Evolutionary conservation across 805 yeast species (phyloP), one percentile per base, ranked within the genome.

Genomic region (Yarrowia keelungensis): DNA sequence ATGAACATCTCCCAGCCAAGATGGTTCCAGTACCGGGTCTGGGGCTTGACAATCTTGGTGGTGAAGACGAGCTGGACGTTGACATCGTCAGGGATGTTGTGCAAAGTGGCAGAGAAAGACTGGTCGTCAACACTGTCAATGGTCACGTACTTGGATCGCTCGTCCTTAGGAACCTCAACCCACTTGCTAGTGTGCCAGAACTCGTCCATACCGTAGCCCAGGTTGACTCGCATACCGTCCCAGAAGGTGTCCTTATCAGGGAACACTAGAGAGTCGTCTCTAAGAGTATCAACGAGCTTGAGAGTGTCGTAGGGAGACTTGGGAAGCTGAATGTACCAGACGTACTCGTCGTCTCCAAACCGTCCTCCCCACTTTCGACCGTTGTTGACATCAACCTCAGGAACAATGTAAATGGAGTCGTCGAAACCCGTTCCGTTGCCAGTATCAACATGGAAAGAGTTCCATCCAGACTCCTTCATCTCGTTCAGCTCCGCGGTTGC

Each of bases 401-500:
- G 35, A 7, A 45, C 47, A 59, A 59, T 59, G 43, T 35, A 12
- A 35, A 59, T 45, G 19, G 50, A 45, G 42, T 45, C 43, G 11
- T 46, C 51, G 9, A 59, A 59, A 14, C 42, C 46, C 10, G 46
- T 41, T 1, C 66, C 66, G 16, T 45, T 36, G 15, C 53, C 66
- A 7, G 51, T 59, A 8, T 59, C 53, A 14, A 59, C 35, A 5
- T 43, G 51, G 53, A 59, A 45, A 14, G 32, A n/a, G 32, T 43
- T 36, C 66, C 36, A 32, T 8, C 53, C 66, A 43, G 50, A 9
- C 41, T 43, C 46, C 19, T n/a, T 19, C 5, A 59, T 35, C 35
- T 59, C 43, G 43, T 15, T 45, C 8, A 14, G 53, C 53, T 59
- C 66, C 19, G 66, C 66, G 14, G 66, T 59, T 26, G 66, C 50